Evolutionary conservation across 164 flowering plant species (phyloP), one percentile per base, ranked within the genome.

Genomic region (Chimonanthus salicifolius): DNA sequence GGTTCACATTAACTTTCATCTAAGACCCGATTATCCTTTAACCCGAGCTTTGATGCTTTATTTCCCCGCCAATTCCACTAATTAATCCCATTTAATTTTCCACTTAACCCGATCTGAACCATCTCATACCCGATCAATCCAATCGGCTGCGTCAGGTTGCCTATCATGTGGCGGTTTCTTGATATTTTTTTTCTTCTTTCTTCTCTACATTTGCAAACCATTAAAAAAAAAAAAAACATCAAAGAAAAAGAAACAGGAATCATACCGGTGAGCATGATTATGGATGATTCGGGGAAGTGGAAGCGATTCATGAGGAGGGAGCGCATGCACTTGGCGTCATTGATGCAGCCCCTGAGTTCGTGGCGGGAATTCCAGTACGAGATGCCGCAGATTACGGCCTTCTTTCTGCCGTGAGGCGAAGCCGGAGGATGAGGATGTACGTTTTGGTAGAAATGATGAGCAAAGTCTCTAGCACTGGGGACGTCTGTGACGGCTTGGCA

Each of bases 291-390:
- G 0, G 89, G 86, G 72, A 89, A 90, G 69, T 76, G 69, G 76
- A 86, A 87, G 47, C 67, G 69, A 21, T 82, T 85, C 47, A 85
- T 47, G 70, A 90, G 77, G 77, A 89, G 71, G 72, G 74, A 81
- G 75, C 78, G 82, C 94, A 90, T 88, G 73, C 85, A 86, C 75
- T 80, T 88, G 33, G 89, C 90, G 62, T 87, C 94, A 65, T 88
- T 89, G 6, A 91, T 71, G 69, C 94, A 88, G 0, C 94, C 96
- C 74, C 88, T 85, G 67, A 92, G 93, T 86, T 91, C 90, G 69
- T 83, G 74, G 65, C 78, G 65, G 16, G 88, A 72, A 63, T 72
- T 46, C 74, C 60, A 76, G 67, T 92, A 92, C 71, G 90, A 87
- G 3, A 92, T 81, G n/a, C 91, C 98, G 70, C 85, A 78, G 44